Evolutionary conservation across 352 stramenopile species (phyloP).

Genomic region (Plasmopara halstedii): DNA sequence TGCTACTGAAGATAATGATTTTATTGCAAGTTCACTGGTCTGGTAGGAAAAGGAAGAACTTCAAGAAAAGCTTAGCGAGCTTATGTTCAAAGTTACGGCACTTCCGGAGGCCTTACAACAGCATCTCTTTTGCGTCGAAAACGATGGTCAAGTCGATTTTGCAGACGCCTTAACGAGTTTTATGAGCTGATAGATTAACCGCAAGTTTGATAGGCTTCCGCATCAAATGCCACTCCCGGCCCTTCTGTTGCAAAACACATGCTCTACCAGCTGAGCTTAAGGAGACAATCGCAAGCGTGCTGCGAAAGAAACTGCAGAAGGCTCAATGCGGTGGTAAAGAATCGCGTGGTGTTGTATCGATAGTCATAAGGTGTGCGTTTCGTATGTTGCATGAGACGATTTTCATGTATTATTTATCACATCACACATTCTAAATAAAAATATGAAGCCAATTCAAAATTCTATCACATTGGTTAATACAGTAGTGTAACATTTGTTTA

Average conservation of each 20-base stretch:
- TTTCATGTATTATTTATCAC: neutral
- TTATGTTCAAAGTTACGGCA: conserved; percentile 67
- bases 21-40: neutral
- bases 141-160: conserved; percentile 44
- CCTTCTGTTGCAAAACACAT: neutral
- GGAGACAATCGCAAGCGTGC: too few species aligned
- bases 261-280: too few species aligned
- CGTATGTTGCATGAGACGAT: too few species aligned
- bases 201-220: neutral
- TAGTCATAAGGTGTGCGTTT: neutral
- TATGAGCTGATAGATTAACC: conserved; percentile 45
- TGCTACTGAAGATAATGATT: neutral
- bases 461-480: too few species aligned
- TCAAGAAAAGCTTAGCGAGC: conserved; percentile 70
- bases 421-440: too few species aligned
- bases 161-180: conserved; percentile 63
- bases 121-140: conserved; percentile 53
- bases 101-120: conserved; percentile 62
- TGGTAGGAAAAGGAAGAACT: conserved; percentile 71
- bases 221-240: neutral
- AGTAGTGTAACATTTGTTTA: neutral
- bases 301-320: neutral
- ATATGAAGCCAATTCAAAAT: too few species aligned
- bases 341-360: neutral
- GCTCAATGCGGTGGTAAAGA: neutral